A percentile compares a stretch with the other conserved stretches of the same genome.
Evolutionary conservation across 192 early-diverging fungal species (phyloP).

Genomic region (Coemansia sp.): DNA sequence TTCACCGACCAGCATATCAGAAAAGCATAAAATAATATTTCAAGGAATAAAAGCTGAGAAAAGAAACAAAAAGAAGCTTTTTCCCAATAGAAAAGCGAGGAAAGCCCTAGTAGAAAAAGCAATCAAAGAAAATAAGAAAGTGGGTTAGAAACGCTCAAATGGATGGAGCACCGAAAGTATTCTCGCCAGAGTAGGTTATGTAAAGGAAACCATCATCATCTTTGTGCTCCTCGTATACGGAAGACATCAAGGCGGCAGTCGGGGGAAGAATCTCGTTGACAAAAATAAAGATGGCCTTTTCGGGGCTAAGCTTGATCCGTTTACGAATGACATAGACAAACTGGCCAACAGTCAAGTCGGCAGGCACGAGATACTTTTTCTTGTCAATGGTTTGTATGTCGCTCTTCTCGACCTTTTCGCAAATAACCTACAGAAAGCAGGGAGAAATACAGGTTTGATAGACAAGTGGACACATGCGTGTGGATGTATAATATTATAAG

Average conservation of each 20-base stretch:
- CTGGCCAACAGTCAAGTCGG: slow-evolving; percentile 95
- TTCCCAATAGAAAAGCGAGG: too few species aligned
- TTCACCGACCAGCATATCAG: background rate
- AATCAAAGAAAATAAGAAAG: background rate
- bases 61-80: too few species aligned
- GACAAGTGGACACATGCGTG: background rate
- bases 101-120: background rate
- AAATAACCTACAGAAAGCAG: slow-evolving; percentile 60
- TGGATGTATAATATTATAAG: background rate
- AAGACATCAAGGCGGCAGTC: slow-evolving; percentile 85
- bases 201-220: slow-evolving; percentile 99
- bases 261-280: slow-evolving; percentile 97
- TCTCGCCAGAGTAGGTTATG: slow-evolving; percentile 90
- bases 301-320: slow-evolving; percentile 93
- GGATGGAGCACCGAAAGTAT: slow-evolving; percentile 68
- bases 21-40: background rate
- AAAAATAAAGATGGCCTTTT: slow-evolving; percentile 99
- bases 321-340: slow-evolving; percentile 98
- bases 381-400: slow-evolving; percentile 98
- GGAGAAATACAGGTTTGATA: background rate
- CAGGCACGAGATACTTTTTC: slow-evolving; percentile 98
- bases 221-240: slow-evolving; percentile 97
- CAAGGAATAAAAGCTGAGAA: background rate
- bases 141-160: slow-evolving; percentile 4
- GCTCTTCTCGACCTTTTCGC: slow-evolving; percentile 97